These are phyloP conservation scores for Colletotrichum sp. DNA, from an alignment of 2,329 filamentous ascomycete genomes.

Conservation along the genomic window DNA sequence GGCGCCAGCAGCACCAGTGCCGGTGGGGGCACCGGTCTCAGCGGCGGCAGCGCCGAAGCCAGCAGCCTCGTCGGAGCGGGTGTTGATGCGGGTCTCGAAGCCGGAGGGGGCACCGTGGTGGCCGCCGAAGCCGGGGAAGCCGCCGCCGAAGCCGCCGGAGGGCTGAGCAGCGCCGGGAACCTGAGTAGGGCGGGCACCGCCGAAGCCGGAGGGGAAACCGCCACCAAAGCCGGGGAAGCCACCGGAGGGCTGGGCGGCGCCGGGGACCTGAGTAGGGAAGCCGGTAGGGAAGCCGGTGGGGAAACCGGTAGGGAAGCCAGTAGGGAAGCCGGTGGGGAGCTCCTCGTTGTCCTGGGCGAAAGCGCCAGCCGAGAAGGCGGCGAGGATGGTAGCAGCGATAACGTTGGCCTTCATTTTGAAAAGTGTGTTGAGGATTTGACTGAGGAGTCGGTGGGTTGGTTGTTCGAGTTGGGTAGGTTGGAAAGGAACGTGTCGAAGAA, in stretches of 20 bases:
- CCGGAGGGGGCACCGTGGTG: neutral
- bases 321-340: neutral
- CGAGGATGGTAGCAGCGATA: conserved; percentile 11
- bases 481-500: neutral
- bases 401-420: conserved; percentile 19
- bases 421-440: neutral
- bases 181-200: conserved; percentile 4
- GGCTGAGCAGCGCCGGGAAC: conserved; percentile 8
- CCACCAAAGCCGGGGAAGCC: neutral
- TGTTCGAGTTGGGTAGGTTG: neutral
- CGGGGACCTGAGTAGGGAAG: conserved; percentile 3
- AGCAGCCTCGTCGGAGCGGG: neutral
- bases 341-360: neutral
- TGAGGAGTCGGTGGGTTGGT: neutral
- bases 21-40: neutral
- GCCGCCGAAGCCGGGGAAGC: conserved; percentile 2
- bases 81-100: conserved; percentile 12
- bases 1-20: neutral
- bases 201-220: neutral
- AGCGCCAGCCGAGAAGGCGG: conserved; percentile 11
- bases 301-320: conserved; percentile 6
- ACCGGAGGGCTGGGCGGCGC: conserved; percentile 11
- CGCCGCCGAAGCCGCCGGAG: conserved; percentile 4
- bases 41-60: neutral
- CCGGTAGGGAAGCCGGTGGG: neutral